Evolutionary conservation across 202 grass and related monocot genomes (phyloP), one percentile per base, ranked within the genome.

Genomic region (Miscanthus sacchariflorus): DNA sequence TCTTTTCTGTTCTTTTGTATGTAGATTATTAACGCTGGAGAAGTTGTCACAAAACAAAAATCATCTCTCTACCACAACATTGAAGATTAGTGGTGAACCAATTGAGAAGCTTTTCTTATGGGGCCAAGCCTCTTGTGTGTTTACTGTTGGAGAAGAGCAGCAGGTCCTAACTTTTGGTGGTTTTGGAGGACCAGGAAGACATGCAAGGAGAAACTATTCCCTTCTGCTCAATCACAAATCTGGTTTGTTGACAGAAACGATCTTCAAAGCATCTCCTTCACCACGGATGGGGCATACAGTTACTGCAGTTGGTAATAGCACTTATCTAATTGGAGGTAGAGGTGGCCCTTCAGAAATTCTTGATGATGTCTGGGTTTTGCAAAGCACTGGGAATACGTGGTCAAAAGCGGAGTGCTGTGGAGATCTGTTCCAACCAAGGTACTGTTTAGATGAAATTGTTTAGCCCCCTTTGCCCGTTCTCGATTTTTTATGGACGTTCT

Each of bases 251-350:
- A 85, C 67, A 54, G 90, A 92, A 94, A 83, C 93, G 84, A 81
- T 86, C 45, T 68, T 72, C 81, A 77, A 83, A 25, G 77, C 42
- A 24, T 70, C 85, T 73, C 96, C 96, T 87, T 90, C 92, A 72
- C 87, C 92, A 74, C 75, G 96, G 64, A 88, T 98, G 96, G 96
- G 96, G 11, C 96, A 98, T 91, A 92, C 96, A 27, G 46, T 85
- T 79, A 83, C 89, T 80, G 65, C 83, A 78, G 83, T 95, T 30
- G 87, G 66, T 86, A 77, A 86, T 65, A 48, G 85, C 85, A 76
- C 95, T 84, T 98, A 94, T 90, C 80, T 93, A 86, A 87, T 98
- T 86, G 96, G 96, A 90, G 96, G 96, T 70, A 94, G 96, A 86
- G 81, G 82, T 83, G 94, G 94, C 74, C 96, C 96, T 61, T 90